phyloP scores from a whole-genome alignment of 2,329 filamentous ascomycete species.

The Byssochlamys sp. region DNA sequence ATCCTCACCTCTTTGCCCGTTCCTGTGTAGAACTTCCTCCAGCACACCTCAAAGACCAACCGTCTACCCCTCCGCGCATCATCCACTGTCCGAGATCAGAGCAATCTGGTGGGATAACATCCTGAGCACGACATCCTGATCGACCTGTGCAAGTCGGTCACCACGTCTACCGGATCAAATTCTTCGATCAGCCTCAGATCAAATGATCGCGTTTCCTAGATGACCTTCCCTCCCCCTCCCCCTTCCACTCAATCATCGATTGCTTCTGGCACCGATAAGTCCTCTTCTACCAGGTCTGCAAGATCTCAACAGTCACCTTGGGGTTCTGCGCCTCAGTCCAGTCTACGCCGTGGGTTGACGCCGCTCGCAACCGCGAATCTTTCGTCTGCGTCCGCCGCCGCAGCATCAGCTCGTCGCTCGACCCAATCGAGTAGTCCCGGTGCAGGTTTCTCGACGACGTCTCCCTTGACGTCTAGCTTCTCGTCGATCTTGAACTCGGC shows the following conservation, averaged over 20 bases:
- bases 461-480: slow-evolving; percentile 44
- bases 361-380: slow-evolving; percentile 48
- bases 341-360: slow-evolving; percentile 47
- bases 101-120: not conserved
- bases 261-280: slow-evolving; percentile 42
- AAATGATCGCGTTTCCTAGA: slow-evolving; percentile 47
- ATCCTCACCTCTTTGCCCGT: slow-evolving; percentile 18
- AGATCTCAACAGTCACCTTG: slow-evolving; percentile 47
- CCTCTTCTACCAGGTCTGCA: slow-evolving; percentile 35
- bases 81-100: slow-evolving; percentile 4
- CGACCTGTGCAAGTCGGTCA: not conserved
- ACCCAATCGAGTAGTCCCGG: slow-evolving; percentile 41
- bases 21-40: slow-evolving; percentile 17
- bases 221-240: slow-evolving; percentile 47
- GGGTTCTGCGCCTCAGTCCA: slow-evolving; percentile 47
- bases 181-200: slow-evolving; percentile 33
- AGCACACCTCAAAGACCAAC: slow-evolving; percentile 17
- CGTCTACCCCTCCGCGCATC: slow-evolving; percentile 13
- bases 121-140: not conserved
- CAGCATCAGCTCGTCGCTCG: slow-evolving; percentile 34
- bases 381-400: slow-evolving; percentile 31
- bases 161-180: slow-evolving; percentile 16
- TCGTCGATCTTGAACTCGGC: slow-evolving; percentile 44
- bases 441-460: slow-evolving; percentile 41
- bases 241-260: slow-evolving; percentile 43